These are phyloP conservation scores for Monascus purpureus DNA, from an alignment of 495 filamentous ascomycete species.

Conservation along the genomic window DNA sequence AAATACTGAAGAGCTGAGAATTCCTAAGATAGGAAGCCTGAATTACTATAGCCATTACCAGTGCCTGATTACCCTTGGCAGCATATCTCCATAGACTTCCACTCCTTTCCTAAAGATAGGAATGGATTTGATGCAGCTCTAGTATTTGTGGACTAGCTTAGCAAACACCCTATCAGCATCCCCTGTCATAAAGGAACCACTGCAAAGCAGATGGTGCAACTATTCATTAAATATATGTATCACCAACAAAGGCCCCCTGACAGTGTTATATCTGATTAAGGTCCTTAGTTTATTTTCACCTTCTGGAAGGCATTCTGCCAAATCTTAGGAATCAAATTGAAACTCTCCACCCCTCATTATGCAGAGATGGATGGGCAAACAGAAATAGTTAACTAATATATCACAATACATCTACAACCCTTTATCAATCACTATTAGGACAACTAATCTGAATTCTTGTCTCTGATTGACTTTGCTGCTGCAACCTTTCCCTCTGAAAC, in stretches of 20 bases:
- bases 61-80: too few relatives aligned
- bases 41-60: too few relatives aligned
- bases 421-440: slow-evolving; percentile 16
- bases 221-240: slow-evolving; percentile 3
- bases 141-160: slow-evolving; percentile 7
- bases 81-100: slow-evolving; percentile 15
- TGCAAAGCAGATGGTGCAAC: slow-evolving; percentile 1
- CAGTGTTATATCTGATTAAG: slow-evolving; percentile 3
- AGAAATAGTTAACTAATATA: slow-evolving; percentile 7
- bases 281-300: slow-evolving; percentile 2
- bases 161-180: slow-evolving; percentile 8
- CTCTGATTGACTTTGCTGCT: slow-evolving; percentile 11
- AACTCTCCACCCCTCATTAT: slow-evolving; percentile 13
- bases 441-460: slow-evolving; percentile 13
- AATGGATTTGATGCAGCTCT: slow-evolving; percentile 7
- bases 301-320: slow-evolving; percentile 4
- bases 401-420: slow-evolving; percentile 12
- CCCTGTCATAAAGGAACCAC: not conserved
- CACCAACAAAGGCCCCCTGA: slow-evolving; percentile 2
- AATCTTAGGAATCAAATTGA: not conserved
- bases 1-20: slow-evolving; percentile 2
- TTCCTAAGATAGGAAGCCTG: too few relatives aligned
- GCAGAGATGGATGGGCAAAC: slow-evolving; percentile 17
- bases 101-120: slow-evolving; percentile 4
- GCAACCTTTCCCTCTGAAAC: not conserved